Conservation (phyloP, 2,329 filamentous ascomycete species). For the Onygena corvina region DNA sequence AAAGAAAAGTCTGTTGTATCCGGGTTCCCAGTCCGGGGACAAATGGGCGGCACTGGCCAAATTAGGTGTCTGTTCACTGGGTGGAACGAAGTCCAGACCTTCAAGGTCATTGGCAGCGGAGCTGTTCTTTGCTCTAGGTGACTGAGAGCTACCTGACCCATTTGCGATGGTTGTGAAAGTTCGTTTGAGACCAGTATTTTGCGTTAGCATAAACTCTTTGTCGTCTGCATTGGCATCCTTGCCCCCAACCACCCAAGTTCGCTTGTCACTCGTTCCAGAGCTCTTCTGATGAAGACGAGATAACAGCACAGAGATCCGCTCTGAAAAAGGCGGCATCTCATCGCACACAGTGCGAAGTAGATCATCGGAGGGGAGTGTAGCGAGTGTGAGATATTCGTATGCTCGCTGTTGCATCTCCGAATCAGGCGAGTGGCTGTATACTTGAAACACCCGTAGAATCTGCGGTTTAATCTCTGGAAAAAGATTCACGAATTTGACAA, state of each 20-base stretch:
- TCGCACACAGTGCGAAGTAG: slow-evolving; percentile 87
- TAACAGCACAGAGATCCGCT: slow-evolving; percentile 79
- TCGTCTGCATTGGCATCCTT: slow-evolving; percentile 83
- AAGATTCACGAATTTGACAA: slow-evolving; percentile 94
- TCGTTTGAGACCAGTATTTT: slow-evolving; percentile 71
- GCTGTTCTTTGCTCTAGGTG: slow-evolving; percentile 24
- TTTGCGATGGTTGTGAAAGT: slow-evolving; percentile 56
- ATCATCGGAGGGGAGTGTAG: slow-evolving; percentile 77
- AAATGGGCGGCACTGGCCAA: slow-evolving; percentile 84
- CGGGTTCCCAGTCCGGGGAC: slow-evolving; percentile 86
- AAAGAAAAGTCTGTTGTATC: slow-evolving; percentile 73
- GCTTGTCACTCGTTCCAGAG: slow-evolving; percentile 80
- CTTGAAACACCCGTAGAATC: slow-evolving; percentile 74
- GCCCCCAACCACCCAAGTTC: slow-evolving; percentile 95
- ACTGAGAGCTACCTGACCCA: slow-evolving; percentile 25
- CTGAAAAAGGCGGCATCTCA: slow-evolving; percentile 97
- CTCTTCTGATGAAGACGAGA: slow-evolving; percentile 92
- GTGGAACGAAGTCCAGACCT: slow-evolving; percentile 62
- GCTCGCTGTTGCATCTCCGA: slow-evolving; percentile 92
- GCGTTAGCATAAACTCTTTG: slow-evolving; percentile 66
- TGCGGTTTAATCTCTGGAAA: slow-evolving; percentile 98
- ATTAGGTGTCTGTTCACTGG: slow-evolving; percentile 57
- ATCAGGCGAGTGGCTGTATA: slow-evolving; percentile 89
- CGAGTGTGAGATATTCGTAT: slow-evolving; percentile 83
- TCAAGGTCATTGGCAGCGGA: slow-evolving; percentile 56